Evolutionary conservation across 805 yeast species (phyloP), one percentile per base, ranked within the genome.

Genomic region (Candida arabinofermentans): DNA sequence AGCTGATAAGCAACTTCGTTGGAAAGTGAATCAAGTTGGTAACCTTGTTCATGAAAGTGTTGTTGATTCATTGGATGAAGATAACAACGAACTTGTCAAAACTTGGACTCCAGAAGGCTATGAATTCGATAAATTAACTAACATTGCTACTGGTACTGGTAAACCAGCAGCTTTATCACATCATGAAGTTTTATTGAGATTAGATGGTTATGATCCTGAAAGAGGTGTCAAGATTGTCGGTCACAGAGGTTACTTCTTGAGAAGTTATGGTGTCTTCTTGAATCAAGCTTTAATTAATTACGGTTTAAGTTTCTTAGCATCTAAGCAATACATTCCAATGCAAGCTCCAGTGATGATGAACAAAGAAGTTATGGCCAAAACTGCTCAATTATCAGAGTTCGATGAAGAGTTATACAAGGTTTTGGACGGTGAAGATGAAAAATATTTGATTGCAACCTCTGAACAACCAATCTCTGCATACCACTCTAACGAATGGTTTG

Each of bases 261-360:
- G 96, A 73, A 83, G 84, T 65, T 86, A 80, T 58, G 99, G 99
- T 71, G 99, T 93, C 36, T 93, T 90, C 72, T 78, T 93, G 66
- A 93, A 93, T 76, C 98, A 93, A 73, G 99, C 99, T 34, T 75
- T 93, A 66, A 93, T 93, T 67, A 93, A 90, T 78, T 91, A 90
- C 62, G 99, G 99, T 55, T 77, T 93, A 62, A 74, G 76, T 46
- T 90, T 88, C 70, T 77, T 93, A 65, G 77, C 86, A 50, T 24
- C 43, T 16, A 79, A 82, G 55, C 89, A 82, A 39, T 93, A 88
- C 74, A 73, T 74, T 41, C 96, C 98, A 49, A 75, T 93, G 67
- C 99, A 93, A 74, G 95, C 99, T 13, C 99, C 99, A 44, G 96
- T 91, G 34, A 93, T 93, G 99, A 88, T 93, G 96, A 93, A 93